Evolutionary conservation across 176 grass and related monocot species (phyloP).

Genomic region (Aechmea fasciata): DNA sequence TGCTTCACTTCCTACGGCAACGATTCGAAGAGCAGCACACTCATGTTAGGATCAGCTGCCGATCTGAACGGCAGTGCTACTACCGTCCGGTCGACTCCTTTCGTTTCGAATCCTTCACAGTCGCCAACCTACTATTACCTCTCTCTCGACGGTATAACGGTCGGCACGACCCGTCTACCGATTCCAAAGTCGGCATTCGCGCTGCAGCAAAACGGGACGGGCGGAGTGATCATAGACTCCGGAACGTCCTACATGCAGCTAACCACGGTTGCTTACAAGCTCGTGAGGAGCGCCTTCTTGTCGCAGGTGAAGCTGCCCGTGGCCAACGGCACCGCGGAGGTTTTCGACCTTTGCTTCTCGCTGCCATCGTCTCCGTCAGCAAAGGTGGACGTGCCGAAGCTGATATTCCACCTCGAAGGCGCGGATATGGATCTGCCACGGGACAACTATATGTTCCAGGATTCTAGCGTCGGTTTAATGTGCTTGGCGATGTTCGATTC

Average conservation of each 20-base stretch:
- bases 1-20: slow-evolving; percentile 30
- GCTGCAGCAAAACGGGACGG: slow-evolving; percentile 21
- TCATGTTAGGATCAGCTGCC: slow-evolving; percentile 22
- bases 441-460: neutral
- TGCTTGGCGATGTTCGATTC: neutral
- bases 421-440: neutral
- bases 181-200: slow-evolving; percentile 21
- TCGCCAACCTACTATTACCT: slow-evolving; percentile 23
- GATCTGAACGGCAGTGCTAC: slow-evolving; percentile 13
- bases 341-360: neutral
- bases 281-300: slow-evolving; percentile 22
- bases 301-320: slow-evolving; percentile 23
- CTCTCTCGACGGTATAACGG: slow-evolving; percentile 32
- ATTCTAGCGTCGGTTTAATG: neutral
- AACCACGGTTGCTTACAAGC: slow-evolving; percentile 15
- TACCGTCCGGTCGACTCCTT: slow-evolving; percentile 14
- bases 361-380: neutral
- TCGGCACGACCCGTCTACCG: slow-evolving; percentile 25
- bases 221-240: slow-evolving; percentile 39
- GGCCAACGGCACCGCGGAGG: slow-evolving; percentile 1
- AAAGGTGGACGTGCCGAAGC: neutral
- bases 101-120: slow-evolving; percentile 5
- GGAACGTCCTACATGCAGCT: slow-evolving; percentile 28
- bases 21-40: slow-evolving; percentile 5
- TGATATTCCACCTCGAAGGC: neutral